Evolutionary conservation across 306 rosid species (phyloP), one percentile per base, ranked within the genome.

Genomic region (Begonia peltatifolia): DNA sequence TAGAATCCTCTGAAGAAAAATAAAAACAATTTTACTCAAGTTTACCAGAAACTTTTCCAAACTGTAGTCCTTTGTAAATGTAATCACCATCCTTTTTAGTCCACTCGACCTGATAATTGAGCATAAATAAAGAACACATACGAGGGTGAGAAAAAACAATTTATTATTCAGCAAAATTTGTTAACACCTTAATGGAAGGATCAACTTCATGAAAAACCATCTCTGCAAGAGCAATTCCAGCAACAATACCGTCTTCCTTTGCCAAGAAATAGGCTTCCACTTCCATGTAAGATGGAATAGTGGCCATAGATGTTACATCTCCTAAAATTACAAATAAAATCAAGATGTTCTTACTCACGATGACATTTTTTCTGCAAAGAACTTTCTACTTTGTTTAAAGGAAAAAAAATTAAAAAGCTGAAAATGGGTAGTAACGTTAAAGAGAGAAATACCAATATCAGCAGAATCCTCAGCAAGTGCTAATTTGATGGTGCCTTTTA

Each of bases 391-490:
- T 30, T 5, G 0, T 30, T 30, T 4, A 6, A 30, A 4, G 36
- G 36, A 4, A 30, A 30, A 30, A n/a, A n/a, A n/a, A n/a, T n/a
- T n/a, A n/a, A n/a, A n/a, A n/a, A n/a, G n/a, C n/a, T 30, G 36
- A 30, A 23, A 30, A 30, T 30, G 30, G 36, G 36, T 3, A 50
- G 36, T 16, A 50, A 61, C 36, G n/a, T 54, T 41, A 52, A 47
- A 59, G 20, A 61, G 52, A 38, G 35, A 43, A 13, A 53, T 78
- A 83, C 97, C 97, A 69, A 20, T 70, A 64, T 76, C 83, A 58
- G 86, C 89, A 9, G 84, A 87, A 63, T 89, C 97, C 65, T 89
- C 97, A 50, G 83, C 75, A 62, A 84, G 87, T n/a, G 95, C 89
- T 58, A 73, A 70, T 71, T 84, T 71, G 71, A 89, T 79, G 57